Conservation (phyloP, 768 basidiomycete genomes). For the Pisolithus tinctorius region DNA sequence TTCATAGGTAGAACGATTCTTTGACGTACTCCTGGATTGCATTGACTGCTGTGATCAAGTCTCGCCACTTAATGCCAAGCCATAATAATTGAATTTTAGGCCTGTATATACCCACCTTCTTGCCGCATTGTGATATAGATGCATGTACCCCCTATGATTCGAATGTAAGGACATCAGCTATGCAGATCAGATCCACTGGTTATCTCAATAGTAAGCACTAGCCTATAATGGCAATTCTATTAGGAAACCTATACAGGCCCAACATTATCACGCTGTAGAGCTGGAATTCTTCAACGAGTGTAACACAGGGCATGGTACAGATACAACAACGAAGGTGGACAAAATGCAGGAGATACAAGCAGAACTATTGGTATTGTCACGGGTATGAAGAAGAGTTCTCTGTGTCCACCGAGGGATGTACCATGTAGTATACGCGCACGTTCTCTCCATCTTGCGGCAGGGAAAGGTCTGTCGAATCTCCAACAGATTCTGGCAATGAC, state of each 20-base stretch:
- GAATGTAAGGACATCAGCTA: background rate
- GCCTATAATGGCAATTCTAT: too few relatives aligned
- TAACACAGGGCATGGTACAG: too few relatives aligned
- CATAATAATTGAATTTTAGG: background rate
- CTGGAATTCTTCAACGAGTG: too few relatives aligned
- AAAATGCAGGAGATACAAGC: background rate
- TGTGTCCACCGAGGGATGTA: slow-evolving; percentile 81
- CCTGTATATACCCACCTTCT: too few relatives aligned
- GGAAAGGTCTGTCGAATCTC: slow-evolving; percentile 47
- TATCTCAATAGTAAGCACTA: too few relatives aligned
- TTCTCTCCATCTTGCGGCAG: slow-evolving; percentile 46
- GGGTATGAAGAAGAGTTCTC: slow-evolving; percentile 40
- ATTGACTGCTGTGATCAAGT: slow-evolving; percentile 50
- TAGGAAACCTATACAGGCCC: too few relatives aligned
- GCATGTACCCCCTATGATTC: background rate
- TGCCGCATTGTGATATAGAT: too few relatives aligned
- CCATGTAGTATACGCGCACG: slow-evolving; percentile 78
- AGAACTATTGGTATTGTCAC: background rate
- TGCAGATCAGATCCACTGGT: too few relatives aligned
- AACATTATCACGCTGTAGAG: too few relatives aligned
- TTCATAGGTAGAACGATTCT: slow-evolving; percentile 55
- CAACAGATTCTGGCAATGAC: slow-evolving; percentile 56
- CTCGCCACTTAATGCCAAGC: slow-evolving; percentile 24
- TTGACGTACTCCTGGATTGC: slow-evolving; percentile 56
- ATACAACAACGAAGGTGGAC: too few relatives aligned